Conservation (phyloP, 257 asterid genomes). For the Nicotiana obtusifolia region DNA sequence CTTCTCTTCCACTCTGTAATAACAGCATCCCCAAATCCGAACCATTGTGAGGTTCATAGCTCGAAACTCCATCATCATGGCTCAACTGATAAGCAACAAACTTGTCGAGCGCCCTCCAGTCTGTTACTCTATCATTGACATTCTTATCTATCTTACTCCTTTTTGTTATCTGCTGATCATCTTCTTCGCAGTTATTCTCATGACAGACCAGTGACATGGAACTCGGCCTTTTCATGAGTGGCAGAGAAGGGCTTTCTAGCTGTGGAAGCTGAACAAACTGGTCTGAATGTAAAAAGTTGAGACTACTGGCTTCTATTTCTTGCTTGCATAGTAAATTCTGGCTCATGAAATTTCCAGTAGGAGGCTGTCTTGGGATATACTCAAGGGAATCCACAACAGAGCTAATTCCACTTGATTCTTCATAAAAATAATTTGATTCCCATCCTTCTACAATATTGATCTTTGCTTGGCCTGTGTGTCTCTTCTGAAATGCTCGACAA, state of each 20-base stretch:
- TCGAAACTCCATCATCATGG: constrained; percentile 29
- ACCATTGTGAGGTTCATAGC: constrained; percentile 19
- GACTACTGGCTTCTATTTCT: constrained; percentile 29
- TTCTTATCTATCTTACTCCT: not conserved
- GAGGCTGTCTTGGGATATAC: constrained; percentile 19
- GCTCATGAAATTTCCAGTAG: constrained; percentile 12
- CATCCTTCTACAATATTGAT: constrained; percentile 25
- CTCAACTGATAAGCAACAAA: constrained; percentile 70
- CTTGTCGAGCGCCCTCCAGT: constrained; percentile 67
- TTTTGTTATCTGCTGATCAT: not conserved
- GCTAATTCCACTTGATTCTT: constrained; percentile 24
- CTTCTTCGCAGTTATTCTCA: constrained; percentile 12
- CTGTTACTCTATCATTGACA: constrained; percentile 33
- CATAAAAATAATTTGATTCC: constrained; percentile 41
- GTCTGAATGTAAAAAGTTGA: constrained; percentile 19
- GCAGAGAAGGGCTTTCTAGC: constrained; percentile 40
- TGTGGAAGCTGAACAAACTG: constrained; percentile 44
- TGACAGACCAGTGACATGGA: not conserved
- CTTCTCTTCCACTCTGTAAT: constrained; percentile 35
- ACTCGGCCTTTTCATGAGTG: constrained; percentile 22
- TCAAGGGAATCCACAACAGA: constrained; percentile 26
- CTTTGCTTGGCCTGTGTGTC: constrained; percentile 38
- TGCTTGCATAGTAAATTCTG: constrained; percentile 37
- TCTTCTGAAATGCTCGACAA: constrained; percentile 61
- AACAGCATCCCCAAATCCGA: constrained; percentile 40